Conservation (phyloP, 2,329 filamentous ascomycete genomes). For the Furcasterigmium furcatum region DNA sequence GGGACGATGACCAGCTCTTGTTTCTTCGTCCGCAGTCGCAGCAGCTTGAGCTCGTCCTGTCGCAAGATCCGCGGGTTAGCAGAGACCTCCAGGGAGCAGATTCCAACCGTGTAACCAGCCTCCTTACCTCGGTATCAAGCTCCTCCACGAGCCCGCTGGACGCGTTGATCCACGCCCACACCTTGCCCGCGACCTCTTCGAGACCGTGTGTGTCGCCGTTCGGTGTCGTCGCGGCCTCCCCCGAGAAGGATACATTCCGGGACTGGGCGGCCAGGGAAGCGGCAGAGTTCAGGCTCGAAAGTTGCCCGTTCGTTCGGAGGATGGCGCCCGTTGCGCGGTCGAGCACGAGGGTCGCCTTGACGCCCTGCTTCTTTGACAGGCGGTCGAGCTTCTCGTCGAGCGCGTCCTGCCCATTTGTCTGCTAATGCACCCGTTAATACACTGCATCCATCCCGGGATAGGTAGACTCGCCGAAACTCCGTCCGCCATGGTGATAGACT, state of each 20-base stretch:
- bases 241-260: slow-evolving; percentile 33
- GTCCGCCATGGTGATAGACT: slow-evolving; percentile 15
- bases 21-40: slow-evolving; percentile 78
- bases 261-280: slow-evolving; percentile 3
- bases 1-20: slow-evolving; percentile 83
- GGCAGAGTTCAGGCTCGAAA: slow-evolving; percentile 53
- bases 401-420: slow-evolving; percentile 52
- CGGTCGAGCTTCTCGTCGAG: slow-evolving; percentile 65
- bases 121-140: slow-evolving; percentile 66
- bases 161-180: slow-evolving; percentile 71
- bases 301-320: slow-evolving; percentile 69
- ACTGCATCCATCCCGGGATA: slow-evolving; percentile 6
- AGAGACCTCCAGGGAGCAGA: not conserved
- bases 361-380: slow-evolving; percentile 73
- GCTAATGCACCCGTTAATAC: slow-evolving; percentile 11
- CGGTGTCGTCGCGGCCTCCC: slow-evolving; percentile 37
- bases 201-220: slow-evolving; percentile 54
- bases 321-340: slow-evolving; percentile 71
- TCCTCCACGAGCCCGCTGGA: slow-evolving; percentile 69
- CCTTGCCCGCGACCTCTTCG: slow-evolving; percentile 71
- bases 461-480: slow-evolving; percentile 5
- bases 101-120: not conserved
- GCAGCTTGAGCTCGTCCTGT: slow-evolving; percentile 72
- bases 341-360: slow-evolving; percentile 74
- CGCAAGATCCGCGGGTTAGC: not conserved